These are phyloP conservation scores for Geranomyces michiganensis DNA, from an alignment of 192 early-diverging fungal species.

Conservation along the genomic window DNA sequence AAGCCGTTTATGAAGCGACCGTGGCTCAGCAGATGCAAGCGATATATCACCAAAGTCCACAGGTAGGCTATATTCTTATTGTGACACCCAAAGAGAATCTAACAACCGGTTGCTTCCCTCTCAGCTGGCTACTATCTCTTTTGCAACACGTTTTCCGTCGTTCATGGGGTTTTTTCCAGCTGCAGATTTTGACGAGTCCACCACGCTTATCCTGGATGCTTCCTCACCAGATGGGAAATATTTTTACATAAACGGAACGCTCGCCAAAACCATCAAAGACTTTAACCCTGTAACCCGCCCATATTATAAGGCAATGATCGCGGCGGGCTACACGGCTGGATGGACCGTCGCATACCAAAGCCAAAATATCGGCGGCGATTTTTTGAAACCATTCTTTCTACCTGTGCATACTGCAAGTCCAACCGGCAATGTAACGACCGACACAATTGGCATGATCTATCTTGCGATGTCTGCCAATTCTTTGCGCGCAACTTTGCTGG, in stretches of 20 bases:
- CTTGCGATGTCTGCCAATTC: not conserved
- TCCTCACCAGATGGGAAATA: not conserved
- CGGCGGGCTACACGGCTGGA: not conserved
- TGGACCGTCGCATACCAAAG: slow-evolving; percentile 1
- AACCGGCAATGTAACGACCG: not conserved
- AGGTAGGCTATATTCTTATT: not conserved
- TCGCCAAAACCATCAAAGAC: not conserved
- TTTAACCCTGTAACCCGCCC: not conserved
- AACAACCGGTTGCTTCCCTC: no score
- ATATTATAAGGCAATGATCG: not conserved
- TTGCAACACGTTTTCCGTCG: not conserved
- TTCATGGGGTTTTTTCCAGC: not conserved
- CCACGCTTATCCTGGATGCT: not conserved
- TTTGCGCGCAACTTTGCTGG: not conserved
- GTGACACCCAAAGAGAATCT: no score
- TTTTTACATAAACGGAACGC: not conserved
- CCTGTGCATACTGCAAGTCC: not conserved
- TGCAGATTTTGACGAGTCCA: not conserved
- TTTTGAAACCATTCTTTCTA: not conserved
- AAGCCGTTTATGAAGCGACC: not conserved
- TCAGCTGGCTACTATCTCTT: not conserved
- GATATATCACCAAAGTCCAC: not conserved
- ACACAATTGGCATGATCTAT: not conserved
- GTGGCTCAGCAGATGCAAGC: not conserved
- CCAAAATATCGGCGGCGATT: not conserved